These are phyloP conservation scores for Rachicladosporium sp. DNA, from an alignment of 2,329 filamentous ascomycete species.

Conservation along the genomic window DNA sequence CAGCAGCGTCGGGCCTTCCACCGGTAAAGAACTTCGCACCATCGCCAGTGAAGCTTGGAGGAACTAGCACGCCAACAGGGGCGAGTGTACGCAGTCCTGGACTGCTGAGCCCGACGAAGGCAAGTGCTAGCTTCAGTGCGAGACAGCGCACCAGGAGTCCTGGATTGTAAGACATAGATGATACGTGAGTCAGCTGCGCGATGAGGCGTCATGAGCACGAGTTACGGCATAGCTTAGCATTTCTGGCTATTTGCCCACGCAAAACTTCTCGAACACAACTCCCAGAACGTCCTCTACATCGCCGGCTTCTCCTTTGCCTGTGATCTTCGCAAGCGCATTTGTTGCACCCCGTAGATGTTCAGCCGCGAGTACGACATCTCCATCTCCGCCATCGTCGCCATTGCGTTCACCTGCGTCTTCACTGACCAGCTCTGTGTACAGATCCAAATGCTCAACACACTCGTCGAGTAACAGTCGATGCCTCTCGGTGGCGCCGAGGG, in stretches of 20 bases:
- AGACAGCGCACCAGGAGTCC: too few species aligned
- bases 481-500: constrained; percentile 80
- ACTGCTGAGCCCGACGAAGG: too few species aligned
- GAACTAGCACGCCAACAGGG: too few species aligned
- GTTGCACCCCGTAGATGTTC: constrained; percentile 78
- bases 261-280: constrained; percentile 87
- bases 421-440: constrained; percentile 41
- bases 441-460: constrained; percentile 59
- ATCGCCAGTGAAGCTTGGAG: constrained; percentile 2
- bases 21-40: constrained; percentile 12
- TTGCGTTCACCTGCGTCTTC: constrained; percentile 4
- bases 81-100: too few species aligned
- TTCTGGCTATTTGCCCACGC: constrained; percentile 26
- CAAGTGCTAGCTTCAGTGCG: too few species aligned
- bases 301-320: constrained; percentile 68
- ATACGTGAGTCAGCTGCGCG: too few species aligned
- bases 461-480: constrained; percentile 69
- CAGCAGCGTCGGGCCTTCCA: constrained; percentile 6
- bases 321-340: constrained; percentile 71
- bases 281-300: constrained; percentile 94
- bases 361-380: constrained; percentile 77
- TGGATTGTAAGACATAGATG: too few species aligned
- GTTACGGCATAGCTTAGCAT: too few species aligned
- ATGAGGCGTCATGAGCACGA: too few species aligned
- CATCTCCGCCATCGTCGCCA: constrained; percentile 9